Percentiles rank a stretch among this genome's conserved stretches.
phyloP scores from a whole-genome alignment of 495 filamentous ascomycete genomes.

The Neurospora sp. region DNA sequence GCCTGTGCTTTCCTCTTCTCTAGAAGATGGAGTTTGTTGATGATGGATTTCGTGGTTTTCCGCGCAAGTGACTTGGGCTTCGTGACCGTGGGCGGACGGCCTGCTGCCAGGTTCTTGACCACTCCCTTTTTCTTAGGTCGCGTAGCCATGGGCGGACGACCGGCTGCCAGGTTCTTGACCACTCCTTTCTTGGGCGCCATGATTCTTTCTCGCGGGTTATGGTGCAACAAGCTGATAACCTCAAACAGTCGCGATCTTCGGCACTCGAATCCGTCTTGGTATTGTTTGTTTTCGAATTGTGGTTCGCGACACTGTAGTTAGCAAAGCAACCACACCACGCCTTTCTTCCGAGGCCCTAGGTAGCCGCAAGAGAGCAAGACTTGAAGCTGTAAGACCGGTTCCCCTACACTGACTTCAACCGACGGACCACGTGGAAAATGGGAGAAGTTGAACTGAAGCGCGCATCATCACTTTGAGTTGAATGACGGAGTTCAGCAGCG shows the following conservation, averaged over 20 bases:
- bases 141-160: background rate
- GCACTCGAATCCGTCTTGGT: background rate
- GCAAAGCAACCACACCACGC: background rate
- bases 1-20: slow-evolving; percentile 69
- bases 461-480: background rate
- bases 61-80: slow-evolving; percentile 56
- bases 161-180: background rate
- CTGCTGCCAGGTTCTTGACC: slow-evolving; percentile 49
- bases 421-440: background rate
- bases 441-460: background rate
- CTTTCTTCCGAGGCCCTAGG: background rate
- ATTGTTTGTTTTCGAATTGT: background rate
- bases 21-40: slow-evolving; percentile 75
- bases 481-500: background rate
- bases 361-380: background rate
- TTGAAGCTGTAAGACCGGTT: background rate
- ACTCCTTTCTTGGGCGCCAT: background rate
- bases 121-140: slow-evolving; percentile 22
- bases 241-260: background rate
- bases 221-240: background rate
- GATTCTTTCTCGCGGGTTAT: background rate
- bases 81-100: slow-evolving; percentile 52
- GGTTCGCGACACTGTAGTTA: background rate
- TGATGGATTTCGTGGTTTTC: slow-evolving; percentile 68
- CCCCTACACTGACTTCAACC: background rate